phyloP scores from a whole-genome alignment of 1,284 basidiomycete species.

The Clitocybe nebularis region DNA sequence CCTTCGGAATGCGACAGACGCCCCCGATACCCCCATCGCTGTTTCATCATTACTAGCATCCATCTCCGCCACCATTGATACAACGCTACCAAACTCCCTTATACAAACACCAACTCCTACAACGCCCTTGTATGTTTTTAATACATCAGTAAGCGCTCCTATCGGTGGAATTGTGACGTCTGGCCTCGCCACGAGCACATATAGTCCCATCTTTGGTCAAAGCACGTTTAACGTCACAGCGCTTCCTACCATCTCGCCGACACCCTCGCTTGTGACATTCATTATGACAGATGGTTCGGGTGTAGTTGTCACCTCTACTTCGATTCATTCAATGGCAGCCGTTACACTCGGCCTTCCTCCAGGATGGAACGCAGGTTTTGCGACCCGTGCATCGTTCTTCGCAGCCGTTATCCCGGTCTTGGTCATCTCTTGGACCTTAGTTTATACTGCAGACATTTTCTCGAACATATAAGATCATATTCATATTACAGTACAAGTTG shows the following conservation, averaged over 20 bases:
- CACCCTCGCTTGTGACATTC: conserved; percentile 40
- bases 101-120: conserved; percentile 64
- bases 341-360: conserved; percentile 50
- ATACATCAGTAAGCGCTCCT: conserved; percentile 55
- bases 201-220: conserved; percentile 48
- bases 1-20: conserved; percentile 41
- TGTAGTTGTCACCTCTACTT: conserved; percentile 38
- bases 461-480: conserved; percentile 3
- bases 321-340: conserved; percentile 33
- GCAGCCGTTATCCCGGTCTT: conserved; percentile 5
- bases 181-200: conserved; percentile 67
- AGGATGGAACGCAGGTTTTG: conserved; percentile 30
- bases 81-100: conserved; percentile 74
- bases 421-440: conserved; percentile 10
- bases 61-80: conserved; percentile 60
- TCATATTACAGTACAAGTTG: background rate
- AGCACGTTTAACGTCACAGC: conserved; percentile 36
- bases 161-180: conserved; percentile 51
- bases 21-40: conserved; percentile 34
- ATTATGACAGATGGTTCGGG: conserved; percentile 44
- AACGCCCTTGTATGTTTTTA: conserved; percentile 69
- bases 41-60: conserved; percentile 58
- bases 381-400: conserved; percentile 7
- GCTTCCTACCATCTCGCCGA: conserved; percentile 42
- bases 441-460: conserved; percentile 11